These are phyloP conservation scores for Clonostachys rosea DNA, from an alignment of 2,329 filamentous ascomycete species.

Conservation along the genomic window DNA sequence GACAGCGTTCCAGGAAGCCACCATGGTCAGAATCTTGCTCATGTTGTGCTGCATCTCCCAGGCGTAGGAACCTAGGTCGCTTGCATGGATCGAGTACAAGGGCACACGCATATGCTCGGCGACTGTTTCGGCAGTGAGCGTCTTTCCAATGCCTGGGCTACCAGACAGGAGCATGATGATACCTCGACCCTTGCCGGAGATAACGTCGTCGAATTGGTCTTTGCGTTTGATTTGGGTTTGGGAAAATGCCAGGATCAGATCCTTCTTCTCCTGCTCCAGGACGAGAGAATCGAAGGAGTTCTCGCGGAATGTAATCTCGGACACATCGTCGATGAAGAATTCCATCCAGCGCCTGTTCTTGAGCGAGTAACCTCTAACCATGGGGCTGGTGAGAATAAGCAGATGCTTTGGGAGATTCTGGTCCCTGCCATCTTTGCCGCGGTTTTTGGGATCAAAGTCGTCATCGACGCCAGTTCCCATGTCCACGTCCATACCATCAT, in stretches of 20 bases:
- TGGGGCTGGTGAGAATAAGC: slow-evolving; percentile 6
- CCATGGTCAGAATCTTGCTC: slow-evolving; percentile 49
- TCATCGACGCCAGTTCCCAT: no score
- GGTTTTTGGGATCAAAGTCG: no score
- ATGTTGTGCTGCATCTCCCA: slow-evolving; percentile 53
- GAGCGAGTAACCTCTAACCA: slow-evolving; percentile 24
- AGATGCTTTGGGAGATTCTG: slow-evolving; percentile 6
- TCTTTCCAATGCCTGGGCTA: slow-evolving; percentile 44
- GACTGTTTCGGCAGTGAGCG: slow-evolving; percentile 31
- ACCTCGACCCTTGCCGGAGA: slow-evolving; percentile 44
- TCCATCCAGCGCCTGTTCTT: slow-evolving; percentile 13
- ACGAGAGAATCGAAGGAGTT: slow-evolving; percentile 37
- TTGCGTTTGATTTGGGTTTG: slow-evolving; percentile 32
- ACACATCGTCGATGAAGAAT: slow-evolving; percentile 32
- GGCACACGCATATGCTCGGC: slow-evolving; percentile 4
- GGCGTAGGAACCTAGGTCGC: slow-evolving; percentile 19
- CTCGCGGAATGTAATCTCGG: slow-evolving; percentile 34
- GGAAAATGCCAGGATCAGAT: slow-evolving; percentile 34
- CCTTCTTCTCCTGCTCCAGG: slow-evolving; percentile 35
- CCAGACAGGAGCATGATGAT: slow-evolving; percentile 44
- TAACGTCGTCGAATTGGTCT: slow-evolving; percentile 46
- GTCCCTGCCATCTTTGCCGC: no score
- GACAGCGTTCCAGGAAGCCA: slow-evolving; percentile 42
- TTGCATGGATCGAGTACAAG: slow-evolving; percentile 3
- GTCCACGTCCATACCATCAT: no score